Evolutionary conservation across 1,139 yeast genomes (phyloP), one percentile per base, ranked within the genome.

Genomic region (Pichia sp.): DNA sequence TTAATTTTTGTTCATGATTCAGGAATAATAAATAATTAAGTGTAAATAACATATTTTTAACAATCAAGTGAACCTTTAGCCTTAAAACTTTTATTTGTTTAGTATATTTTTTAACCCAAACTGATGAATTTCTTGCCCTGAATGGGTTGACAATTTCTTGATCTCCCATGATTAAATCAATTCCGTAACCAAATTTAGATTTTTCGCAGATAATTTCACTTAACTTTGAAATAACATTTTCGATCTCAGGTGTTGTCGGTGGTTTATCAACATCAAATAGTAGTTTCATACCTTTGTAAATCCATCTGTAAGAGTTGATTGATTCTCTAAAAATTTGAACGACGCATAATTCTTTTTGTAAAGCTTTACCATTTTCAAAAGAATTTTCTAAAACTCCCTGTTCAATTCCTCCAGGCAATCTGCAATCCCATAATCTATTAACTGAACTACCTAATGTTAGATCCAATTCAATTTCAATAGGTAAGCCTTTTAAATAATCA

Each of bases 21-120:
- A 64, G 66, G 64, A 74, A 74, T 38, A 75, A 58, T 42, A 76
- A 68, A 55, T 76, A 76, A 52, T 74, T 75, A 51, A 75, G 57
- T 7, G 74, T 60, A 51, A 73, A 76, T 27, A 73, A 60, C 60
- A 75, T 57, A 67, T 74, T 72, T 54, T 76, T 69, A 30, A 74
- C 61, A n/a, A 71, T 62, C 39, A 74, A 51, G 47, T 52, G 62
- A 39, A 64, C 50, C 43, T 65, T 61, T 42, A 65, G 56, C 46
- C 61, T 60, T 53, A 56, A 57, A 40, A 64, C 55, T 32, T 61
- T 60, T 26, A 58, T 57, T 35, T 53, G 52, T 11, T 52, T 54
- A 5, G 60, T 62, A 47, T 57, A 56, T 34, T 52, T 50, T 11
- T 59, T 49, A 26, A 55, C 52, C 49, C 57, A 53, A 34, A 53